Conservation (phyloP, 805 yeast species). For the Schwanniomyces occidentalis region DNA sequence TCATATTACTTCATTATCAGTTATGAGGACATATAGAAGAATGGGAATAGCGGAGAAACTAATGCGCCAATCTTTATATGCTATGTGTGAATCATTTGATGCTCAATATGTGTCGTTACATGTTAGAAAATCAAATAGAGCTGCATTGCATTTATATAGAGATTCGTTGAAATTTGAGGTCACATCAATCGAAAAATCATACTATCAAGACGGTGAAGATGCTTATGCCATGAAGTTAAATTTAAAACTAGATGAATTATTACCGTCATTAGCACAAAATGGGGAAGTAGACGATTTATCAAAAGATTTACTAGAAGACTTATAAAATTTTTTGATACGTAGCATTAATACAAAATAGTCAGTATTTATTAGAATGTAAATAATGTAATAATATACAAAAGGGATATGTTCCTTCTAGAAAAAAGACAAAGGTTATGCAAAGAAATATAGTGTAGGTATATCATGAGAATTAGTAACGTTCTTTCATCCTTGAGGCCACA, state of each 20-base stretch:
- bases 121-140: slow-evolving; percentile 89
- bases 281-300: slow-evolving; percentile 56
- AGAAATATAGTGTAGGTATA: neutral
- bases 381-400: slow-evolving; percentile 6
- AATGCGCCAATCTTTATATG: slow-evolving; percentile 81
- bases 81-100: slow-evolving; percentile 76
- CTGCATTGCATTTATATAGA: slow-evolving; percentile 88
- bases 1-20: slow-evolving; percentile 90
- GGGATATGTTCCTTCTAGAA: slow-evolving; percentile 3
- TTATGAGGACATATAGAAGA: slow-evolving; percentile 92
- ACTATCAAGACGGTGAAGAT: slow-evolving; percentile 96
- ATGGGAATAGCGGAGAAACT: slow-evolving; percentile 92
- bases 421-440: slow-evolving; percentile 3
- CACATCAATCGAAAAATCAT: slow-evolving; percentile 76
- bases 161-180: slow-evolving; percentile 85
- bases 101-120: slow-evolving; percentile 88
- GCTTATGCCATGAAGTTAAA: slow-evolving; percentile 91
- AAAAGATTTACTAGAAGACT: slow-evolving; percentile 30
- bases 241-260: slow-evolving; percentile 57
- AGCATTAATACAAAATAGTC: slow-evolving; percentile 1
- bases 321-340: slow-evolving; percentile 8
- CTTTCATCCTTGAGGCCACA: slow-evolving; percentile 95
- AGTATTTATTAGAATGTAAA: slow-evolving; percentile 4
- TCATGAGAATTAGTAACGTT: slow-evolving; percentile 69
- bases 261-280: slow-evolving; percentile 57